Evolutionary conservation across 352 stramenopile genomes (phyloP), one percentile per base, ranked within the genome.

Genomic region (Albugo candida): DNA sequence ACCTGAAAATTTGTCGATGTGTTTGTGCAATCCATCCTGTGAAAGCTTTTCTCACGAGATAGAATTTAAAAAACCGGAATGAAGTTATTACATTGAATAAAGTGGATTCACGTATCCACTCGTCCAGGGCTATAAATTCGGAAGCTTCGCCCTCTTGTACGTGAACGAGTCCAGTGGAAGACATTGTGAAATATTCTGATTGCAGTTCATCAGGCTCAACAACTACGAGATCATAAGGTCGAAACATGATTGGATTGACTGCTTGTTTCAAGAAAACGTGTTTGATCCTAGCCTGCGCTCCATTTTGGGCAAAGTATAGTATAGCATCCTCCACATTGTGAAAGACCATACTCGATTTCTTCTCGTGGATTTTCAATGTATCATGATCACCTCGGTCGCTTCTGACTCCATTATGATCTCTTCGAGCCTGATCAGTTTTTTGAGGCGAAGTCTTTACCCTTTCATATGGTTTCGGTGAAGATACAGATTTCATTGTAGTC

Each of bases 71-170:
- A 53, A 95, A 97, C 0, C 72, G 71, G 13, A 97, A 80, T 19
- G 74, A 92, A 31, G 78, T 86, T n/a, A 97, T 68, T 20, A 97
- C 82, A 49, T 96, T 96, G 45, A 97, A 97, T 45, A 95, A 78
- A 16, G 84, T 96, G 1, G 74, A 89, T 53, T 96, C 77, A 4
- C 87, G 73, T 80, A 97, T 96, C 88, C 88, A 97, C 52, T 96
- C 87, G 4, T 81, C 70, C 5, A 97, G 66, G 12, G 91, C 71
- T 27, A 94, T 84, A 41, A 96, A 96, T 58, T 97, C 91, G 6
- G 81, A 93, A 10, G 83, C 78, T 48, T 70, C 76, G 0, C 78
- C 70, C 1, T 62, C 55, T 14, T 51, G 74, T 51, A 88, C 70
- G 54, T 84, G 70, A 20, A 88, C 78, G 17, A 91, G 66, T 0